These are phyloP conservation scores for maize (Zea mays) DNA, from an alignment of 176 grass and related monocot species.

Conservation along the genomic window DNA sequence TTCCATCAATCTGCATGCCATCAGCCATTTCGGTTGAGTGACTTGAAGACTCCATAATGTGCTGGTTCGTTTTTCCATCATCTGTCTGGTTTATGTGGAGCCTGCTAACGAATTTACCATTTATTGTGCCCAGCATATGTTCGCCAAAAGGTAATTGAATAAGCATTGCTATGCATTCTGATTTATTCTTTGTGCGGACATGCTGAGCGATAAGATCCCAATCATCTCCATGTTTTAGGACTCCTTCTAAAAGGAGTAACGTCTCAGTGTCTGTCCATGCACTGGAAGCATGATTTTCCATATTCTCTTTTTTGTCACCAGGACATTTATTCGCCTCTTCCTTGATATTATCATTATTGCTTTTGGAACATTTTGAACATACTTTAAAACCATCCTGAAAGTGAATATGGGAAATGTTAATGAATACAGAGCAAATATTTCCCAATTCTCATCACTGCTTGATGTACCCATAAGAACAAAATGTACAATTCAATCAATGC, in stretches of 20 bases:
- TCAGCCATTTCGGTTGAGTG: constrained; percentile 44
- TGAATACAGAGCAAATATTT: constrained; percentile 18
- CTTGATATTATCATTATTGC: constrained; percentile 40
- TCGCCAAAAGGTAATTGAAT: constrained; percentile 95
- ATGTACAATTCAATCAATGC: background rate
- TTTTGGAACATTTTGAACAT: constrained; percentile 71
- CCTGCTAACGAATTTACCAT: constrained; percentile 59
- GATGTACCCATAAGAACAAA: constrained; percentile 2
- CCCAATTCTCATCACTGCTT: background rate
- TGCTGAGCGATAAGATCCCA: constrained; percentile 97
- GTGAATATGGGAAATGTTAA: constrained; percentile 18
- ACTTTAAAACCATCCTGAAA: constrained; percentile 76
- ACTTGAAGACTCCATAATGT: constrained; percentile 47
- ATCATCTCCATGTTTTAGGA: constrained; percentile 97
- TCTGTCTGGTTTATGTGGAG: constrained; percentile 42
- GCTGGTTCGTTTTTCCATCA: constrained; percentile 46
- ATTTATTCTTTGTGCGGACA: constrained; percentile 89
- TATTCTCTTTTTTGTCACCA: constrained; percentile 31
- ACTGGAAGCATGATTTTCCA: constrained; percentile 32
- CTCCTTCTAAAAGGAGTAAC: constrained; percentile 92
- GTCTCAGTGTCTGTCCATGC: constrained; percentile 91
- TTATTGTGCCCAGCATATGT: constrained; percentile 69
- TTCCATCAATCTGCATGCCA: constrained; percentile 54
- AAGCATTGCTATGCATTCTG: constrained; percentile 91
- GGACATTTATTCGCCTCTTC: constrained; percentile 43